Conservation (phyloP, 2,329 filamentous ascomycete species). For the Claviceps purpurea region DNA sequence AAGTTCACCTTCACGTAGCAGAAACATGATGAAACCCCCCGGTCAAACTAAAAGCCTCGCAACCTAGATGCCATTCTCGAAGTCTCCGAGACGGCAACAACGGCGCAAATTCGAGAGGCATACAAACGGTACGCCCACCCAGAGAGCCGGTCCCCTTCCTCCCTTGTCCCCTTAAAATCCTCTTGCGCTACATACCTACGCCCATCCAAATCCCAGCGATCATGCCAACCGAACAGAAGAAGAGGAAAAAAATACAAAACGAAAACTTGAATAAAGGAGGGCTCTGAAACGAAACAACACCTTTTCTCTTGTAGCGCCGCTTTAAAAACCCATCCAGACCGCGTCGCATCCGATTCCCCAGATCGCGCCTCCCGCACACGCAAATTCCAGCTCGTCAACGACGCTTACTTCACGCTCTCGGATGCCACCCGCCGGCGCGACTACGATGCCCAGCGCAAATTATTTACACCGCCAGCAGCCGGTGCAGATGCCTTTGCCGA, state of each 20-base stretch:
- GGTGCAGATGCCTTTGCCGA: slow-evolving; percentile 29
- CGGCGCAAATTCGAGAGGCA: slow-evolving; percentile 78
- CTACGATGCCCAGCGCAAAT: slow-evolving; percentile 56
- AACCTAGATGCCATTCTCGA: slow-evolving; percentile 58
- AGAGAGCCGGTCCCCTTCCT: no score
- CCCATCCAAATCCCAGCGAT: background rate
- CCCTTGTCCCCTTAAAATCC: no score
- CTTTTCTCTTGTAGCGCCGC: slow-evolving; percentile 46
- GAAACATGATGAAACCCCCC: no score
- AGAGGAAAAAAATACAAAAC: background rate
- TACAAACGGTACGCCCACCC: slow-evolving; percentile 61
- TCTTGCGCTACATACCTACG: background rate
- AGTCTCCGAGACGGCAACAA: slow-evolving; percentile 57
- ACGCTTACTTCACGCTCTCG: slow-evolving; percentile 84
- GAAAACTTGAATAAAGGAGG: background rate
- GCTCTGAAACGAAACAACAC: no score
- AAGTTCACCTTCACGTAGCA: slow-evolving; percentile 12
- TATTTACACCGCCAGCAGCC: slow-evolving; percentile 15
- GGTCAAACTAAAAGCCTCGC: background rate
- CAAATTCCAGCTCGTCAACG: slow-evolving; percentile 83
- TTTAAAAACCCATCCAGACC: slow-evolving; percentile 85
- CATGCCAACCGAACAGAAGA: background rate
- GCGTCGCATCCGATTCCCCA: slow-evolving; percentile 70
- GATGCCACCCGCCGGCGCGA: slow-evolving; percentile 64
- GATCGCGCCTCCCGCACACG: slow-evolving; percentile 72